phyloP scores from a whole-genome alignment of 305 asterid genomes.

The Fraxinus sp. region DNA sequence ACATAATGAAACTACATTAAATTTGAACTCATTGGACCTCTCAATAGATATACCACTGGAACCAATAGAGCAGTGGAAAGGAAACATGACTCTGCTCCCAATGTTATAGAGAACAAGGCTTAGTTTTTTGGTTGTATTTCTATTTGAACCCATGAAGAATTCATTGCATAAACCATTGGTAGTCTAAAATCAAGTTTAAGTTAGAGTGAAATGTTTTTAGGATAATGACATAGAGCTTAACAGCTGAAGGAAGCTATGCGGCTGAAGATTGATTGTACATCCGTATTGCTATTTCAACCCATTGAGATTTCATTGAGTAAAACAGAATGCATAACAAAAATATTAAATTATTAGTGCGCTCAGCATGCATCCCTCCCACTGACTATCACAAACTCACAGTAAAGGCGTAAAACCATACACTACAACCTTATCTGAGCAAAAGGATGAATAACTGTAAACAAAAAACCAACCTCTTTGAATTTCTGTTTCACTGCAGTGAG shows the following conservation, averaged over 20 bases:
- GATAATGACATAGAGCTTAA: neutral
- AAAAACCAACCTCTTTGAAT: neutral
- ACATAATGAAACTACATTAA: neutral
- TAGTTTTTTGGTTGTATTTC: neutral
- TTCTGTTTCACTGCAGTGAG: neutral
- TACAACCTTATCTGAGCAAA: neutral
- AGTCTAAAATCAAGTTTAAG: neutral
- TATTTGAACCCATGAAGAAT: neutral
- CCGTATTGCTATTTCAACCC: too few species aligned
- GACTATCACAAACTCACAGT: neutral
- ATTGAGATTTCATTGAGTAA: too few species aligned
- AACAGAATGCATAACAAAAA: neutral
- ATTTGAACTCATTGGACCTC: neutral
- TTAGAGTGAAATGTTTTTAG: neutral
- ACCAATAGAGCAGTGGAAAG: neutral
- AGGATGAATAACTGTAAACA: neutral
- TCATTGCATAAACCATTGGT: neutral
- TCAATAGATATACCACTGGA: neutral
- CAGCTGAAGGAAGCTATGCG: neutral
- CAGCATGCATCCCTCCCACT: neutral
- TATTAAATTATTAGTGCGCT: neutral
- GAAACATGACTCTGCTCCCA: neutral
- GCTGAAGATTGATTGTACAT: too few species aligned
- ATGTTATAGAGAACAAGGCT: neutral
- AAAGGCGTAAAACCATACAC: neutral